A percentile compares a stretch with the other conserved stretches of the same genome.
phyloP scores from a whole-genome alignment of 73 alveolate genomes.

The Tetrahymena thermophila region DNA sequence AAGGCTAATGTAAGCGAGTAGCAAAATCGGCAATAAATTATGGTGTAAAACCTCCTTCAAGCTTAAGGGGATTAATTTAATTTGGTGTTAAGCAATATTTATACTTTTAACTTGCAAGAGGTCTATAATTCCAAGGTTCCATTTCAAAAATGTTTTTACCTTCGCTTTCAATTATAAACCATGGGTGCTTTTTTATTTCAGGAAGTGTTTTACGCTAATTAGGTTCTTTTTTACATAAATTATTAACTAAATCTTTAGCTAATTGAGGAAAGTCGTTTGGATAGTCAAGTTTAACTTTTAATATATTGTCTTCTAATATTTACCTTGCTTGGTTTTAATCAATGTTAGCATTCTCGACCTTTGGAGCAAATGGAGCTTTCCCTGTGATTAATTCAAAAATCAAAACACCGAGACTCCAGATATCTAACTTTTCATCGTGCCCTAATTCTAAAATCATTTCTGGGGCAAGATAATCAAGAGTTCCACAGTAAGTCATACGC shows the following conservation, averaged over 20 bases:
- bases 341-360: constrained; percentile 21
- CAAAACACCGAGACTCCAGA: constrained; percentile 75
- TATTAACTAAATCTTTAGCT: constrained; percentile 52
- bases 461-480: constrained; percentile 59
- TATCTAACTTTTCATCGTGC: constrained; percentile 63
- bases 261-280: constrained; percentile 59
- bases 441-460: constrained; percentile 56
- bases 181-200: constrained; percentile 64
- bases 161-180: constrained; percentile 50
- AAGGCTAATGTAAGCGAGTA: background rate
- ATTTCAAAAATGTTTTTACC: constrained; percentile 23
- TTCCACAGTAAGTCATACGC: constrained; percentile 61
- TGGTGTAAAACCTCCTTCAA: background rate
- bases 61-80: constrained; percentile 11
- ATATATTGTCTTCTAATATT: constrained; percentile 44
- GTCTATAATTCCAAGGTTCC: constrained; percentile 15
- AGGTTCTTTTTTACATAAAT: constrained; percentile 50
- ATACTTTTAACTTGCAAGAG: background rate
- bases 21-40: constrained; percentile 10
- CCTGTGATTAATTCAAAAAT: constrained; percentile 72
- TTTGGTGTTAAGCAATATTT: constrained; percentile 3
- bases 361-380: constrained; percentile 63
- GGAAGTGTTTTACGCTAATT: constrained; percentile 48
- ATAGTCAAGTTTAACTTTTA: constrained; percentile 40
- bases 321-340: constrained; percentile 5